Base-by-base conservation (phyloP, 495 filamentous ascomycete genomes). In the Pyronema domesticum region DNA sequence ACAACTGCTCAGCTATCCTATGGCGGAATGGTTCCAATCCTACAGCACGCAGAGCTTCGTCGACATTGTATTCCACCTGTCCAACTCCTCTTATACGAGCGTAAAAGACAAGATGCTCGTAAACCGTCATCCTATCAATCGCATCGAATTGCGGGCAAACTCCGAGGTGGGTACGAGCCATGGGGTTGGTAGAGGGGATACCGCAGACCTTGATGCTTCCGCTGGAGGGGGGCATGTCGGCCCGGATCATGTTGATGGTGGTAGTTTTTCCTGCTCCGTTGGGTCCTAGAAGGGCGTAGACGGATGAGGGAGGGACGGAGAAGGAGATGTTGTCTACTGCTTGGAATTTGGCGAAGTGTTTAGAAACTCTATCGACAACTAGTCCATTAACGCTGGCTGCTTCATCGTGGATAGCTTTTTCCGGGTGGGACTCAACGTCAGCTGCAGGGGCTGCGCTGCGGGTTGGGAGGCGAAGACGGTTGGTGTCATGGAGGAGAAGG, bases 181-280 rank as follows among this genome's bases (percentile, higher is more conserved):
- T 67, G 3, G 77, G 76, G 37, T 70, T 73, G 30, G 75, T 76
- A 45, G 93, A 77, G 18, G 79, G 80, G 30, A 78, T 73, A 57
- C 82, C 72, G 63, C 91, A 83, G 51, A 94, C 79, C 30, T 82
- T 77, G 39, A 94, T 76, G 50, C 87, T 81, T 53, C 82, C 81
- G 7, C 65, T 61, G 43, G 73, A 72, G 0, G 86, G 85, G 34
- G 76, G 74, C 50, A 88, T 73, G 59, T 94, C 86, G n/a, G 86
- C 87, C 54, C 87, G 76, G 66, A 94, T 83, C 37, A 93, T 70
- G 14, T 76, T 80, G 67, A 94, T 89, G 6, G 81, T 89, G 4
- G 85, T 91, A 4, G 78, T 82, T 62, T 94, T 94, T 46, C 87
- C 87, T 0, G 87, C 87, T 19, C 86, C 87, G 64, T 94, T 94